A percentile compares a stretch with the other conserved stretches of the same genome.
These are phyloP conservation scores for Xylaria nigripes DNA, from an alignment of 495 filamentous ascomycete genomes.

Conservation along the genomic window DNA sequence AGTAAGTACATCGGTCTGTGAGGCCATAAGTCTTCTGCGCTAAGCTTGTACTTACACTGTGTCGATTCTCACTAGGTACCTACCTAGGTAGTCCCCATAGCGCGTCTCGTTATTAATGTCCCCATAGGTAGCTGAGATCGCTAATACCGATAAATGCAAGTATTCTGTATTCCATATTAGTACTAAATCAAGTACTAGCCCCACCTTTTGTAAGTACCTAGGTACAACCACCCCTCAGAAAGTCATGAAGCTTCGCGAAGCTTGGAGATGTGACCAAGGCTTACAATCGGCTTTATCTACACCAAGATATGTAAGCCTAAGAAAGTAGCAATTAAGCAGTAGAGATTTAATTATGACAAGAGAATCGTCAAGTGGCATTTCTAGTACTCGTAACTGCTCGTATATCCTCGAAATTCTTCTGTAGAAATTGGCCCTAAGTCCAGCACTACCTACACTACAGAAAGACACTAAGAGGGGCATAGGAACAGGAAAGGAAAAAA, in stretches of 20 bases:
- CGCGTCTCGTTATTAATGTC: too few species aligned
- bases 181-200: neutral
- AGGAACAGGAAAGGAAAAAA: neutral
- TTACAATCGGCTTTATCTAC: neutral
- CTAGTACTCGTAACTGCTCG: neutral
- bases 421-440: neutral
- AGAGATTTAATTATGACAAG: neutral
- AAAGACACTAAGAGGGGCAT: neutral
- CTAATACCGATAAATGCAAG: too few species aligned
- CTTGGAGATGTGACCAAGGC: slow-evolving; percentile 15
- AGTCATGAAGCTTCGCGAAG: slow-evolving; percentile 29
- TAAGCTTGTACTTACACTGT: too few species aligned
- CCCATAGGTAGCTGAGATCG: too few species aligned
- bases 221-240: neutral
- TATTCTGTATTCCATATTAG: too few species aligned
- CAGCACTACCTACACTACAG: too few species aligned
- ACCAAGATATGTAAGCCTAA: neutral
- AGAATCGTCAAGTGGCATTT: neutral
- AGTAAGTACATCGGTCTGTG: too few species aligned
- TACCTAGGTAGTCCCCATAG: too few species aligned
- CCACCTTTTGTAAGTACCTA: neutral
- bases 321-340: neutral
- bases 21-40: too few species aligned
- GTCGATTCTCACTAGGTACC: too few species aligned
- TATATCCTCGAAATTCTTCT: neutral